phyloP scores from a whole-genome alignment of 495 filamentous ascomycete genomes.

The Bacidia rubella region DNA sequence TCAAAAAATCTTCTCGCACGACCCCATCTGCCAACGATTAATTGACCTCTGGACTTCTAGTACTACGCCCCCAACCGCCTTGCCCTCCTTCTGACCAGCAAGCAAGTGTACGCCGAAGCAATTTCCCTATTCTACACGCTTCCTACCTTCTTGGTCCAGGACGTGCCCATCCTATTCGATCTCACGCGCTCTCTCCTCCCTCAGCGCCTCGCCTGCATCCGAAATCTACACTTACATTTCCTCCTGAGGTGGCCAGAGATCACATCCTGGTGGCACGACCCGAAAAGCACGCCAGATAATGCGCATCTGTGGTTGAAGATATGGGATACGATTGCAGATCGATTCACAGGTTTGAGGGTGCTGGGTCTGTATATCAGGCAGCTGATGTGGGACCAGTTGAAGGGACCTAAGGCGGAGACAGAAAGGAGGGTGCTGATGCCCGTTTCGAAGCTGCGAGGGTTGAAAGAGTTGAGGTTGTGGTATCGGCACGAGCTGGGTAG shows the following conservation, averaged over 20 bases:
- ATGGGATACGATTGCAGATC: neutral
- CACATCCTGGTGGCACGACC: neutral
- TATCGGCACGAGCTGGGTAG: neutral
- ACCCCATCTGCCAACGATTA: neutral
- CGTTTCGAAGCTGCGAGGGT: neutral
- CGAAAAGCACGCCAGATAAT: neutral
- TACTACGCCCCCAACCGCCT: neutral
- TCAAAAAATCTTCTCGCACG: neutral
- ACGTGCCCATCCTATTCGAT: constrained; percentile 1
- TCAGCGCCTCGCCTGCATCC: neutral
- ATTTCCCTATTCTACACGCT: constrained; percentile 22
- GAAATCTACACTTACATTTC: constrained; percentile 2
- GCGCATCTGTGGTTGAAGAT: neutral
- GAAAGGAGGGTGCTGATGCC: neutral
- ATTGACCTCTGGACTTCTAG: neutral
- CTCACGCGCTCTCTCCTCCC: neutral
- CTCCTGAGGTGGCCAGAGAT: constrained; percentile 1
- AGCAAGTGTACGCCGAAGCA: constrained; percentile 30
- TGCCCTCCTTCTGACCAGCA: constrained; percentile 29
- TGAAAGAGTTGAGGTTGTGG: neutral
- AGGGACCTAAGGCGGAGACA: neutral
- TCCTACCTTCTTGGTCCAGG: neutral
- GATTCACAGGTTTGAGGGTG: neutral
- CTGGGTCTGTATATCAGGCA: constrained; percentile 1
- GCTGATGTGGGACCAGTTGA: constrained; percentile 1